Base-by-base conservation (phyloP, 129 eudicot species). In the Ambrosia trifida region DNA sequence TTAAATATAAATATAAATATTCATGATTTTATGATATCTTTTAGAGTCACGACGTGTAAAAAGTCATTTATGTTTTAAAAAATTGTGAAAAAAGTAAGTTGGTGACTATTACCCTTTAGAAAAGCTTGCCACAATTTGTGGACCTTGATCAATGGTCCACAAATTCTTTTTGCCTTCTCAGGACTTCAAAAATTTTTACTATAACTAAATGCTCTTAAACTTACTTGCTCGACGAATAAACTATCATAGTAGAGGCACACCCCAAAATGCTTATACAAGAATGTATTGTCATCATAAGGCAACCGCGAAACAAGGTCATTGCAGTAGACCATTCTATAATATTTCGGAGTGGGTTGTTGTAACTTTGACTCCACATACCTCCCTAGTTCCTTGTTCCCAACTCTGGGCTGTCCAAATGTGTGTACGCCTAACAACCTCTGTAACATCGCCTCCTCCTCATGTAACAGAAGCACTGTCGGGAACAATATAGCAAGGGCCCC, bases 261-360 rank as follows among this genome's bases (percentile, higher is more conserved):
- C 24, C 98, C 98, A 28, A 94, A 94, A 84, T 94, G 98, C 85
- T 89, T 94, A 73, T 87, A 94, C 92, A 94, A 81, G 88, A 90
- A 94, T 64, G 91, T 87, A 46, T 69, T 87, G 77, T 94, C 49
- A 54, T 94, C 99, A 69, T 85, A 90, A 33, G 99, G 99, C 78
- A 94, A 61, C 79, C 99, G 79, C 66, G 99, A 96, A 61, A 94
- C 96, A 49, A 94, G 82, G 78, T 89, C 99, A 66, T 90, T 89
- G 83, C 91, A 87, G 68, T 94, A 94, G 14, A 94, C 98, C 13
- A 89, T 78, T 66, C 98, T 80, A 41, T 80, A 83, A 75, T 94
- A 94, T 86, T 68, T 94, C 10, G 85, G 75, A 16, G 16, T 71
- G 3, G 95, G 96, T 40, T 68, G 56, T 50, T 83, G 82, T 18